Conservation (phyloP, 225 moss, liverwort and hornwort species). For the Asterella californica region DNA sequence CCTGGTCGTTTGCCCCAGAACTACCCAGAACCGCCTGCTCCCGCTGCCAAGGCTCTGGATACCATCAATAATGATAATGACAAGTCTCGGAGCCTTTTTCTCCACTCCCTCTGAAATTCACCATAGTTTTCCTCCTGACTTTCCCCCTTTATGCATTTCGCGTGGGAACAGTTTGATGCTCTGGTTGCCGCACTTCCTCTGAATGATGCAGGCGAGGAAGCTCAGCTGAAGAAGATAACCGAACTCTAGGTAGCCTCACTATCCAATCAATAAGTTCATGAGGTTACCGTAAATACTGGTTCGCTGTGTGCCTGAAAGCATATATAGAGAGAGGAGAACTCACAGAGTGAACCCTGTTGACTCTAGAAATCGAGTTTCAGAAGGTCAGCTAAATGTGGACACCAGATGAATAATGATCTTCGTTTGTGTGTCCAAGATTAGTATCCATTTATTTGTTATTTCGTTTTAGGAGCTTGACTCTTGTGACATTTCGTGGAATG, state of each 20-base stretch:
- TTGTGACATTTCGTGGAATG: background rate
- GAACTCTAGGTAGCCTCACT: constrained; percentile 55
- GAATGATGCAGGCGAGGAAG: constrained; percentile 77
- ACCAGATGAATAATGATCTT: background rate
- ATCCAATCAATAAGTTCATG: background rate
- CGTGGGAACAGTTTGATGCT: constrained; percentile 58
- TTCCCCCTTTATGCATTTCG: background rate
- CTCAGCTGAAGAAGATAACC: constrained; percentile 70
- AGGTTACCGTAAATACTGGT: background rate
- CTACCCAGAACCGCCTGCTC: constrained; percentile 65
- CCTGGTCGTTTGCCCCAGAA: constrained; percentile 62
- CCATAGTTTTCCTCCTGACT: background rate
- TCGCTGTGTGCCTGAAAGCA: background rate
- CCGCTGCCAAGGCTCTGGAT: constrained; percentile 42
- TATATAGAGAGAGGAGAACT: too few relatives aligned
- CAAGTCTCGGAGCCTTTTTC: too few relatives aligned
- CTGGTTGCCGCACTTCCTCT: constrained; percentile 80
- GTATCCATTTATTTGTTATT: background rate
- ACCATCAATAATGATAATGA: constrained; percentile 48
- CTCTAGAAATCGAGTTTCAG: too few relatives aligned
- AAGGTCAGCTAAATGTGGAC: background rate
- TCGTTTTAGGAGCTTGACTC: background rate
- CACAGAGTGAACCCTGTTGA: too few relatives aligned
- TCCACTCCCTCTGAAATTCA: background rate
- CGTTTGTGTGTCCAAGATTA: background rate